phyloP scores from a whole-genome alignment of 108 stramenopile genomes.

The Conticribra weissflogii region DNA sequence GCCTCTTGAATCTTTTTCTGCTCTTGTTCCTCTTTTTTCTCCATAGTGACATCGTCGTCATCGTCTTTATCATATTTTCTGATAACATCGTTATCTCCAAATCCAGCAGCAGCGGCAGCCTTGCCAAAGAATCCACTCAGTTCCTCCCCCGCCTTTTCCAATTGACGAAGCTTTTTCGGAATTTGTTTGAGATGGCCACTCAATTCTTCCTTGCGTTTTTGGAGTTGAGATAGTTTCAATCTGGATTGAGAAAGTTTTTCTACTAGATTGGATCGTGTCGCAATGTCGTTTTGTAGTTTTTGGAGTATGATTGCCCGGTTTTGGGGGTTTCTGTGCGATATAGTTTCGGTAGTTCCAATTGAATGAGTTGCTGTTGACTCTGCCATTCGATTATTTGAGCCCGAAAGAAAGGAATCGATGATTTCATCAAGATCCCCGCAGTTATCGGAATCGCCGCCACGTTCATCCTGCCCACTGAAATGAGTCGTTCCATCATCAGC shows the following conservation, averaged over 20 bases:
- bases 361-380: slow-evolving; percentile 1
- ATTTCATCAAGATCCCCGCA: too few species aligned
- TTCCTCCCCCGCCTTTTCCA: slow-evolving; percentile 66
- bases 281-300: slow-evolving; percentile 41
- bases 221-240: slow-evolving; percentile 33
- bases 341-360: background rate
- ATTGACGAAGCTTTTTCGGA: slow-evolving; percentile 55
- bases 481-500: background rate
- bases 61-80: slow-evolving; percentile 27
- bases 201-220: slow-evolving; percentile 34
- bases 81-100: slow-evolving; percentile 4
- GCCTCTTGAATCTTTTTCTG: slow-evolving; percentile 27
- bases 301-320: slow-evolving; percentile 32
- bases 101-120: slow-evolving; percentile 3
- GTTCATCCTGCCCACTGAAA: background rate
- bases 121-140: slow-evolving; percentile 65
- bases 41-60: background rate
- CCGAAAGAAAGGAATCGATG: slow-evolving; percentile 10
- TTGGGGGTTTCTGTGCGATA: slow-evolving; percentile 41
- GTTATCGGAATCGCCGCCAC: too few species aligned
- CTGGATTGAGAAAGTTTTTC: slow-evolving; percentile 42
- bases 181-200: slow-evolving; percentile 52
- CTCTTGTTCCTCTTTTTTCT: background rate
- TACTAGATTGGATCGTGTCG: slow-evolving; percentile 32
- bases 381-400: background rate